Conservation (phyloP, 2,329 filamentous ascomycete genomes). For the Pseudogymnoascus sp. region DNA sequence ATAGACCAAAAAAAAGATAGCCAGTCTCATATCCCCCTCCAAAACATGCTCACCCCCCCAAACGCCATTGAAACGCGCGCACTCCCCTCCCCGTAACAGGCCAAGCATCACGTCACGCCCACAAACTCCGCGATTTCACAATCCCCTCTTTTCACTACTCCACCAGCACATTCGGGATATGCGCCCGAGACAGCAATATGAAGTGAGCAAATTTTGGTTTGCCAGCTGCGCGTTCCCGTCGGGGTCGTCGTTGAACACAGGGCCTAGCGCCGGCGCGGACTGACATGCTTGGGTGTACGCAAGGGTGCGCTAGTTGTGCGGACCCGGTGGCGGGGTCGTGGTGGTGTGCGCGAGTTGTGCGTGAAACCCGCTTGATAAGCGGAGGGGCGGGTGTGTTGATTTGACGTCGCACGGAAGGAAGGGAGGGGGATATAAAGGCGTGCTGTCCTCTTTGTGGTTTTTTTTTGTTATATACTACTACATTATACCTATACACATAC, state of each 20-base stretch:
- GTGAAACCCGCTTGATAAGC: background rate
- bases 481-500: background rate
- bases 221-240: too few relatives aligned
- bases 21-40: background rate
- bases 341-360: background rate
- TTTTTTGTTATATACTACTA: background rate
- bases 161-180: background rate
- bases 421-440: background rate
- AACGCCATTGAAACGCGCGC: background rate
- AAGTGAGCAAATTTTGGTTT: background rate
- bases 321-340: background rate
- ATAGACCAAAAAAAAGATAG: too few relatives aligned
- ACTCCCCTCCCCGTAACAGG: background rate
- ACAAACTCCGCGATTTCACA: too few relatives aligned
- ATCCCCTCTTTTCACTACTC: background rate
- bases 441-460: background rate
- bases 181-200: background rate
- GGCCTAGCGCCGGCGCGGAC: background rate
- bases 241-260: background rate
- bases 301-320: background rate
- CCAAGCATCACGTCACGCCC: background rate
- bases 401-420: background rate
- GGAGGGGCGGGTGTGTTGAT: background rate
- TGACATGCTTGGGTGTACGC: background rate
- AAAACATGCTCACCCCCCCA: background rate